These are phyloP conservation scores for Nyssa sinensis DNA, from an alignment of 148 eudicot genomes.

Conservation along the genomic window DNA sequence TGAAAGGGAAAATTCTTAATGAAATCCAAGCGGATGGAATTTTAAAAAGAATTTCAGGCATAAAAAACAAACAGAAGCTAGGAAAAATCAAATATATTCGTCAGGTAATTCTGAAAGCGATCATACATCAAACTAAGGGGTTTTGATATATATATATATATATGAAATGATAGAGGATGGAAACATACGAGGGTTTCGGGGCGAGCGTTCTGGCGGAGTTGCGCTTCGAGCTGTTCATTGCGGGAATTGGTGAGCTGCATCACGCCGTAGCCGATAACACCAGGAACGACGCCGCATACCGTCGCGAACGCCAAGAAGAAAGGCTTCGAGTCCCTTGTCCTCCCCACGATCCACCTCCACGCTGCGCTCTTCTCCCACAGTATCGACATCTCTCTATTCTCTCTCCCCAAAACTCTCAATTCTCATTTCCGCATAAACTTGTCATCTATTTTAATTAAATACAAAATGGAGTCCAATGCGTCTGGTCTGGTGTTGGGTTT, in stretches of 20 bases:
- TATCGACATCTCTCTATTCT: conserved; percentile 35
- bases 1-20: too few species aligned
- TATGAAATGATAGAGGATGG: background rate
- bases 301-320: conserved; percentile 82
- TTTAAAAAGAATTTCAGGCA: too few species aligned
- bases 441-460: too few species aligned
- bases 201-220: conserved; percentile 69
- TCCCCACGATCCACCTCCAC: conserved; percentile 76
- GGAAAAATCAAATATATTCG: background rate
- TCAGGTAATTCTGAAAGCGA: background rate
- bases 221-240: conserved; percentile 66
- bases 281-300: conserved; percentile 84
- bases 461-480: too few species aligned
- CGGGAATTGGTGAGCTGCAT: conserved; percentile 68
- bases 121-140: background rate
- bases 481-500: too few species aligned
- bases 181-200: conserved; percentile 61
- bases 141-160: too few species aligned
- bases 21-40: too few species aligned
- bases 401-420: background rate
- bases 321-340: conserved; percentile 75
- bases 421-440: background rate
- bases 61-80: too few species aligned
- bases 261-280: conserved; percentile 71
- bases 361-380: conserved; percentile 54